Evolutionary conservation across 2,329 filamentous ascomycete genomes (phyloP).

Genomic region (Periglandula ipomoeae): DNA sequence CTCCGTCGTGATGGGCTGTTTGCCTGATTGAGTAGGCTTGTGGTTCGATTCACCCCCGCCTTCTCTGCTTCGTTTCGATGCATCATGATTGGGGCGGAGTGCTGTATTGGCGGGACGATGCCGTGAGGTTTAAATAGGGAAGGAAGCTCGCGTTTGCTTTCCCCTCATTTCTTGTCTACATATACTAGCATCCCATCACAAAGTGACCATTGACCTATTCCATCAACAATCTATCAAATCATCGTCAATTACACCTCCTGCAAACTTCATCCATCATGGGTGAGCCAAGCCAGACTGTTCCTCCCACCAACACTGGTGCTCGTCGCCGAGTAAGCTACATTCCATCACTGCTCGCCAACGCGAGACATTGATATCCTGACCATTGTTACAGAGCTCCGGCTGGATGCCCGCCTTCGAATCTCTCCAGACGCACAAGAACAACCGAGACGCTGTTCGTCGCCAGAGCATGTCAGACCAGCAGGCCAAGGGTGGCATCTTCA

Average conservation of each 20-base stretch:
- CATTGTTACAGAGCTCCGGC: slow-evolving; percentile 30
- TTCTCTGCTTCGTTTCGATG: background rate
- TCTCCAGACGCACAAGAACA: slow-evolving; percentile 42
- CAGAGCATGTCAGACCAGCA: slow-evolving; percentile 47
- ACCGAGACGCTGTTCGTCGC: slow-evolving; percentile 38
- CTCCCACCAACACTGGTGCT: slow-evolving; percentile 11
- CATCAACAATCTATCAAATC: background rate
- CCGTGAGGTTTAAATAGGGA: background rate
- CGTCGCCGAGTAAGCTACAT: slow-evolving; percentile 22
- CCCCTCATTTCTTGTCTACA: background rate
- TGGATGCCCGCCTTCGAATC: slow-evolving; percentile 40
- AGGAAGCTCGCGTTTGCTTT: background rate
- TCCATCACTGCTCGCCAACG: background rate
- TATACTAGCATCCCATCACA: background rate
- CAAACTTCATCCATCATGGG: slow-evolving; percentile 17
- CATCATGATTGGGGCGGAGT: no score
- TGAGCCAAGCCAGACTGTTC: slow-evolving; percentile 17
- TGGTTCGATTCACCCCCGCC: background rate
- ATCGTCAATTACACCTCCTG: background rate
- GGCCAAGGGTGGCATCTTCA: slow-evolving; percentile 38
- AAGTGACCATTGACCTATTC: background rate
- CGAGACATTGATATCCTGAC: background rate
- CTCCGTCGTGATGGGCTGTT: no score
- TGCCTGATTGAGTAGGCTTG: no score
- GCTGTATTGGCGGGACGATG: no score